These are phyloP conservation scores for Guadua angustifolia DNA, from an alignment of 176 grass and related monocot species.

Conservation along the genomic window DNA sequence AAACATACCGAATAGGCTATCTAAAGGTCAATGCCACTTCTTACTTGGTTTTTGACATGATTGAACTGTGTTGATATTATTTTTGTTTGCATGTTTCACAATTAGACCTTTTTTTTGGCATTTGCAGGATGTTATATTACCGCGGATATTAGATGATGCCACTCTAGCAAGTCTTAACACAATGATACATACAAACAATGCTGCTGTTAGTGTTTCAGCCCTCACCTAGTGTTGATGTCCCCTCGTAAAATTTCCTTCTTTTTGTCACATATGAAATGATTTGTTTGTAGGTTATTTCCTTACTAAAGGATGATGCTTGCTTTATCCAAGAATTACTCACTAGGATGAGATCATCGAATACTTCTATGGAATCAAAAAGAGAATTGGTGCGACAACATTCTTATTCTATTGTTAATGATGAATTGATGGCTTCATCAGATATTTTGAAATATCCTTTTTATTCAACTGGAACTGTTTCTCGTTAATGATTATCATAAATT, in stretches of 20 bases:
- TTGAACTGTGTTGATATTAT: slow-evolving; percentile 28
- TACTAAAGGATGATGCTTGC: slow-evolving; percentile 88
- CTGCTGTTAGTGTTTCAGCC: slow-evolving; percentile 69
- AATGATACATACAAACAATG: slow-evolving; percentile 92
- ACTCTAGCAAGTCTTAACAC: slow-evolving; percentile 81
- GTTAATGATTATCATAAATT: slow-evolving; percentile 5
- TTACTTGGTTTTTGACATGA: slow-evolving; percentile 15
- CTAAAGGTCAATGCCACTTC: slow-evolving; percentile 66
- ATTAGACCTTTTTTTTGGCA: slow-evolving; percentile 16
- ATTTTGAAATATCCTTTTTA: slow-evolving; percentile 38
- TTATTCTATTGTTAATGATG: slow-evolving; percentile 35
- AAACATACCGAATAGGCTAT: slow-evolving; percentile 96
- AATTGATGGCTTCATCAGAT: slow-evolving; percentile 1
- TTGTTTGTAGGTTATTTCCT: slow-evolving; percentile 84
- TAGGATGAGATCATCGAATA: slow-evolving; percentile 73
- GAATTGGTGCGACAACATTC: slow-evolving; percentile 68
- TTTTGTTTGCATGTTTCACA: slow-evolving; percentile 35
- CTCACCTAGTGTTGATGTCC: slow-evolving; percentile 32
- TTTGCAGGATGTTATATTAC: slow-evolving; percentile 96
- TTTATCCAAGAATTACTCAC: slow-evolving; percentile 96
- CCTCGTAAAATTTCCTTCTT: slow-evolving; percentile 29
- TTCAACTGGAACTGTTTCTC: neutral
- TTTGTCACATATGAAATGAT: slow-evolving; percentile 40
- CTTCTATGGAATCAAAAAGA: slow-evolving; percentile 73
- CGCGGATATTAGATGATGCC: slow-evolving; percentile 86